Conservation (phyloP, 2,329 filamentous ascomycete genomes). For the Exophiala lecanii-corni region DNA sequence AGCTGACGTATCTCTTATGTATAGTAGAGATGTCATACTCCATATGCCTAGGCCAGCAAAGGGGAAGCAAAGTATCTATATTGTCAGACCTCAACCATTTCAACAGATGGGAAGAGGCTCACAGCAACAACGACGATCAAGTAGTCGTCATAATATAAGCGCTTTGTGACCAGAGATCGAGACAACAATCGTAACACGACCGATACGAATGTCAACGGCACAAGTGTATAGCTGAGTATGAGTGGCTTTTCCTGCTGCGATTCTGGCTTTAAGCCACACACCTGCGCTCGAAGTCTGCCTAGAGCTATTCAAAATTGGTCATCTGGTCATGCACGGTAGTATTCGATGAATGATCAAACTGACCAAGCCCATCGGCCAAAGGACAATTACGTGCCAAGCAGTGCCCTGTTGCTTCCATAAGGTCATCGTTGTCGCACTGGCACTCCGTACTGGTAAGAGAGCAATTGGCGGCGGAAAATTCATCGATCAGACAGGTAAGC, state of each 20-base stretch:
- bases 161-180: neutral
- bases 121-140: neutral
- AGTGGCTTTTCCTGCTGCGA: neutral
- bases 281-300: neutral
- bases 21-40: neutral
- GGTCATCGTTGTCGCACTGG: neutral
- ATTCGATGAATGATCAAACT: neutral
- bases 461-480: neutral
- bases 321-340: neutral
- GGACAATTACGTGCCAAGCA: neutral
- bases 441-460: neutral
- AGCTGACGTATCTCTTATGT: neutral
- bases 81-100: too few relatives aligned
- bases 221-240: neutral
- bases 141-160: neutral
- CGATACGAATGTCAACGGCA: neutral
- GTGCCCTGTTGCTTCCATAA: neutral
- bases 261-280: neutral
- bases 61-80: neutral
- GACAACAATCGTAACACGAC: neutral
- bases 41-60: neutral
- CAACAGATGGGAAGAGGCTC: neutral
- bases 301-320: neutral
- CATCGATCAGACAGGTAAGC: neutral
- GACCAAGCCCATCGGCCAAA: neutral